Base-by-base conservation (phyloP, 148 eudicot species). In the Amaranthus hypochondriacus region DNA sequence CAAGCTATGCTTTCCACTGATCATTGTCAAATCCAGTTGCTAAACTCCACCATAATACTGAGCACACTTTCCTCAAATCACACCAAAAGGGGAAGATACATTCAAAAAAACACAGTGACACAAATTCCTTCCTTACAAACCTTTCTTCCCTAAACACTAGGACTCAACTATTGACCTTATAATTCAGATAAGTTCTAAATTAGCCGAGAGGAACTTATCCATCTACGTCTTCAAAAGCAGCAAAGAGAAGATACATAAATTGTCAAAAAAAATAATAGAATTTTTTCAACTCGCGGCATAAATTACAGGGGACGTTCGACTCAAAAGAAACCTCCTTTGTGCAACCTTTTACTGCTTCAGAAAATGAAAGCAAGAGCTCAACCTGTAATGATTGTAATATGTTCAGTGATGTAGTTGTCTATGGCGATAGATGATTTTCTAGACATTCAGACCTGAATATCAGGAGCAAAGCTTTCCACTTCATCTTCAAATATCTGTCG, bases 321-420 rank as follows among this genome's bases (percentile, higher is more conserved):
- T 88, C 87, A 85, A 89, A 84, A 13, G 93, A 86, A 50, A 89
- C 57, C 66, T 87, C 85, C 84, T 91, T 94, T 47, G 84, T 89
- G 87, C 98, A 92, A 71, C 96, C 98, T 76, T 81, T 74, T 18
- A 86, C 97, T 56, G 98, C 97, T 85, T 94, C 98, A 81, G 83
- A 71, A 81, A 94, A 94, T 52, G 97, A 83, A 71, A 94, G 95
- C 9, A 76, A 69, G 53, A 91, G 86, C 69, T 91, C 95, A 81
- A 83, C 92, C 97, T 91, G 76, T 52, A 70, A 78, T 47, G 74
- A 63, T 70, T 69, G 9, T 68, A 72, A 72, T 44, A 73, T 47
- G 50, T 54, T 68, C 55, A 63, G 49, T 56, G 5, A 21, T 67
- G 8, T 51, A 4, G 15, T 18, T 50, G 56, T 48, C 9, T 10